Evolutionary conservation across 2,329 filamentous ascomycete species (phyloP), one percentile per base, ranked within the genome.

Genomic region (Fusarium sp.): DNA sequence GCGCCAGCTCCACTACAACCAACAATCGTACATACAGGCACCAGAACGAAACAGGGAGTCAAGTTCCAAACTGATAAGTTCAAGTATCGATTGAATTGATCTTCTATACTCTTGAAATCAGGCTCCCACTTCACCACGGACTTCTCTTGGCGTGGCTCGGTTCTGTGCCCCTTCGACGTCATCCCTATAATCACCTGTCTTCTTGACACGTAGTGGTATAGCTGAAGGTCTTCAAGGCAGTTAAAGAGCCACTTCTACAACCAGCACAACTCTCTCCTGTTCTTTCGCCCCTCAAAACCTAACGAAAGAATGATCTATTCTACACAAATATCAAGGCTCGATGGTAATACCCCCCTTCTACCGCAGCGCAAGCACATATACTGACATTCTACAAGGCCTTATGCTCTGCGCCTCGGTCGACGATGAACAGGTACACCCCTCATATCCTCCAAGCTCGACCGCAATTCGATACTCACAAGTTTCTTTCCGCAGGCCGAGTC

Each of bases 331-430:
- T 92, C 94, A 72, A 89, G 96, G 82, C 88, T 98, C 54, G 96
- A 98, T 83, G 95, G 94, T 96, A 63, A 27, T 75, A 67, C 32
- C 42, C 43, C 44, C 53, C 46, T 51, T 34, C 34, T 34, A 30
- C 52, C 55, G n/a, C 25, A 38, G 29, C 45, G 24, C 46, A 59
- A 52, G 14, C 11, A 18, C 30, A 58, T 34, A 9, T 53, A 27
- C 71, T 76, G 63, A 77, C 74, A 45, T 40, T 51, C 34, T 58
- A 52, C 57, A 76, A 97, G 95, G 95, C 87, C 89, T 98, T 73
- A 95, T 97, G 87, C 89, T 99, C 74, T 95, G 94, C 78, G 95
- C 95, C 65, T 97, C 95, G 4, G 93, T 97, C 76, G 96, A 98
- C 81, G 94, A 98, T 80, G 92, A 94, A 77, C 89, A 92, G 83